Evolutionary conservation across 495 filamentous ascomycete genomes (phyloP).

Genomic region (Neurospora sp.): DNA sequence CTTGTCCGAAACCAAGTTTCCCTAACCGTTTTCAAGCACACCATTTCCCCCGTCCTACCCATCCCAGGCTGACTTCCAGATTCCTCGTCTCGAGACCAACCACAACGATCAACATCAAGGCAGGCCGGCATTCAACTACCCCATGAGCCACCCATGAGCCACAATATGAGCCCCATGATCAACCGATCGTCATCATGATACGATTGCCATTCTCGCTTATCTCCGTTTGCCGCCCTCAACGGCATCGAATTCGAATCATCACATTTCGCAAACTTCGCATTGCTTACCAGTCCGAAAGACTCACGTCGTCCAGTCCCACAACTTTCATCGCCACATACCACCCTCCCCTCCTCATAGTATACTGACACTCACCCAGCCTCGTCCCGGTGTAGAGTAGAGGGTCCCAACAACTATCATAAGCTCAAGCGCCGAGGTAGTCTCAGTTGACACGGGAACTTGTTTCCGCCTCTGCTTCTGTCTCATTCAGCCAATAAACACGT

Average conservation of each 20-base stretch:
- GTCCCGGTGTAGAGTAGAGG: neutral
- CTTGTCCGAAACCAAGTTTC: neutral
- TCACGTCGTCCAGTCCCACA: neutral
- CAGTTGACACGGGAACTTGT: neutral
- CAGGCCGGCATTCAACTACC: neutral
- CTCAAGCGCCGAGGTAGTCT: neutral
- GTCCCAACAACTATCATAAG: neutral
- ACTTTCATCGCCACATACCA: neutral
- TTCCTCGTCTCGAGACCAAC: neutral
- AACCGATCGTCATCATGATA: neutral
- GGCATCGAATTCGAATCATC: neutral
- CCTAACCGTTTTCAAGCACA: neutral
- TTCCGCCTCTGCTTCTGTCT: neutral
- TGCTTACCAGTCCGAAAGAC: neutral
- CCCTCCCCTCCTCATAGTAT: neutral
- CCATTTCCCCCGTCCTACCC: neutral
- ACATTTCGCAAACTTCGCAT: neutral
- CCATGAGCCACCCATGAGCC: neutral
- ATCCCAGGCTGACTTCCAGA: neutral
- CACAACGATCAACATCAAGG: neutral
- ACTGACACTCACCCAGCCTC: neutral
- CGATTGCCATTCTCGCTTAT: neutral
- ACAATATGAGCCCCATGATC: neutral
- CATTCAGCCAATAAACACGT: neutral
- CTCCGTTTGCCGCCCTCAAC: neutral